Percentiles rank a stretch among this genome's conserved stretches.
These are phyloP conservation scores for Lentinula aciculospora DNA, from an alignment of 768 basidiomycete species.

Conservation along the genomic window DNA sequence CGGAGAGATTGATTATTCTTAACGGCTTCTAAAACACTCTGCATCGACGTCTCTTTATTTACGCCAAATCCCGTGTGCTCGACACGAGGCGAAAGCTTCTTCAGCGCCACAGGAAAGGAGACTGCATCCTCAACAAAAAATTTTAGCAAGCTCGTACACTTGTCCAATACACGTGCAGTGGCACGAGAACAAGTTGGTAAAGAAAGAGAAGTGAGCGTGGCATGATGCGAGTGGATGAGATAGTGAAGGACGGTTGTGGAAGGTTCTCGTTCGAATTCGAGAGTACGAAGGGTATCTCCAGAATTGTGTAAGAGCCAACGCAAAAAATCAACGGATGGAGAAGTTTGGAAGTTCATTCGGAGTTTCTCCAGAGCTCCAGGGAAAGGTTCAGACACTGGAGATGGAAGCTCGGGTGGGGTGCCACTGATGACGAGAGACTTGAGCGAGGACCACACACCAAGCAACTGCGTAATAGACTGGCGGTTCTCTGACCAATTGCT, in stretches of 20 bases:
- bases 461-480: conserved; percentile 51
- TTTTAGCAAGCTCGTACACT: background rate
- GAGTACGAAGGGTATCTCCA: conserved; percentile 35
- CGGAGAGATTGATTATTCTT: conserved; percentile 33
- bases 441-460: conserved; percentile 58
- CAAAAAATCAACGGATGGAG: conserved; percentile 57
- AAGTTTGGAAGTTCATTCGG: conserved; percentile 60
- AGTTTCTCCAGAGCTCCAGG: conserved; percentile 45
- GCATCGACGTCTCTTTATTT: conserved; percentile 48
- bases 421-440: conserved; percentile 53
- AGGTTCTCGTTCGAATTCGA: conserved; percentile 61
- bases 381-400: conserved; percentile 36
- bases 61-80: conserved; percentile 58
- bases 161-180: background rate
- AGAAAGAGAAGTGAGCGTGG: conserved; percentile 47
- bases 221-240: conserved; percentile 48
- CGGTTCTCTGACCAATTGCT: conserved; percentile 69
- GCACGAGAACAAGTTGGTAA: conserved; percentile 54
- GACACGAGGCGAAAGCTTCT: background rate
- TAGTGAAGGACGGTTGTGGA: conserved; percentile 48
- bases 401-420: conserved; percentile 42
- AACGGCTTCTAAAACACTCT: conserved; percentile 49
- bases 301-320: conserved; percentile 67
- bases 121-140: conserved; percentile 1
- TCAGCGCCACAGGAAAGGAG: background rate